phyloP scores from a whole-genome alignment of 2,329 filamentous ascomycete species.

The Zymoseptoria passerinii region DNA sequence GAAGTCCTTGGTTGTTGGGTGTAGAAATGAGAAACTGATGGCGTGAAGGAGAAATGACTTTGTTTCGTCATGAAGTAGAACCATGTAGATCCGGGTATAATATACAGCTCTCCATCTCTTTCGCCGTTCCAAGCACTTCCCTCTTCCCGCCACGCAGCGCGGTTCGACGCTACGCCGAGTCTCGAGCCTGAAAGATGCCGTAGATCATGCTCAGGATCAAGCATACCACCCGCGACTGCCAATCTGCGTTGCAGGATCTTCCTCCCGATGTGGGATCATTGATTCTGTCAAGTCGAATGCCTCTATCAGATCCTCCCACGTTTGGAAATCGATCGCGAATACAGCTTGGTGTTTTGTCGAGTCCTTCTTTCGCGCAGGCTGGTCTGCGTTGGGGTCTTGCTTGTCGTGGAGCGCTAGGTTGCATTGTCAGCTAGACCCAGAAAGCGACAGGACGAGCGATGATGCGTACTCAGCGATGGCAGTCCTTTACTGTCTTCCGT shows the following conservation, averaged over 20 bases:
- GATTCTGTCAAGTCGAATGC: conserved; percentile 68
- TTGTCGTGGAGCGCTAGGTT: background rate
- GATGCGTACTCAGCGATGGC: conserved; percentile 69
- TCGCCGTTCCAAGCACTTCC: background rate
- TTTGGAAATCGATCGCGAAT: conserved; percentile 75
- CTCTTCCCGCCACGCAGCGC: background rate
- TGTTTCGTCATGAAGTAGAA: background rate
- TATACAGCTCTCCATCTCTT: background rate
- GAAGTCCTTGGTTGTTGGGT: background rate
- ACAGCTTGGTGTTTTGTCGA: conserved; percentile 65
- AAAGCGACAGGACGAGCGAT: background rate
- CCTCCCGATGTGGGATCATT: conserved; percentile 70
- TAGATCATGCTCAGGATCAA: conserved; percentile 24
- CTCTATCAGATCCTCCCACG: conserved; percentile 70
- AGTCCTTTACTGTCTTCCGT: conserved; percentile 62
- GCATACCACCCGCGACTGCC: conserved; percentile 60
- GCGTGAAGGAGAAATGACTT: background rate
- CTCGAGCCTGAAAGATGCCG: background rate
- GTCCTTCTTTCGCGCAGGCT: conserved; percentile 48
- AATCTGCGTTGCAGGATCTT: conserved; percentile 48
- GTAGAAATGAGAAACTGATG: background rate
- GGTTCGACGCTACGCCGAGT: background rate
- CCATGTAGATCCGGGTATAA: background rate
- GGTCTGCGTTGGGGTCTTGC: conserved; percentile 24
- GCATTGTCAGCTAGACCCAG: background rate